Percentiles rank a stretch among this genome's conserved stretches.
These are phyloP conservation scores for Bifiguratus adelaidae DNA, from an alignment of 192 early-diverging fungal species.

Conservation along the genomic window DNA sequence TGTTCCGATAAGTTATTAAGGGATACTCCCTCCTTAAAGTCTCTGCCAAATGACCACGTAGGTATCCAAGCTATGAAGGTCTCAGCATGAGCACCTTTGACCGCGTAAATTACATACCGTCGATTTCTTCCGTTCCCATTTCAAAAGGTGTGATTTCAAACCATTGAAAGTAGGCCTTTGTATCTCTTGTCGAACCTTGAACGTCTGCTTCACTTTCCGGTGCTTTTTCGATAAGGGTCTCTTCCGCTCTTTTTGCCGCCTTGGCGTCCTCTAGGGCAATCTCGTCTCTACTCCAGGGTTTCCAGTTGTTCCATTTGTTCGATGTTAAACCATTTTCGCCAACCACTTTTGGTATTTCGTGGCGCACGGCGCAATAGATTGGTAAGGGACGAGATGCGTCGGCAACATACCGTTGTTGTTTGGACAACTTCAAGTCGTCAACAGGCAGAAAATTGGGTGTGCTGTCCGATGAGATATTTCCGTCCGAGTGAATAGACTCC, in stretches of 20 bases:
- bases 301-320: no score
- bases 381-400: slow-evolving; percentile 59
- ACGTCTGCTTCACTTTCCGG: no score
- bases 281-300: no score
- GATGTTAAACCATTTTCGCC: no score
- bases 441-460: slow-evolving; percentile 4
- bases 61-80: slow-evolving; percentile 65
- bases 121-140: slow-evolving; percentile 65
- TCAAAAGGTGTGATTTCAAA: slow-evolving; percentile 78
- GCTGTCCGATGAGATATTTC: slow-evolving; percentile 21
- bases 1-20: slow-evolving; percentile 54
- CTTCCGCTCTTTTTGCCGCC: background rate
- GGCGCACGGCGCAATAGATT: slow-evolving; percentile 65
- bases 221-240: slow-evolving; percentile 1
- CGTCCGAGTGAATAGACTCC: slow-evolving; percentile 21
- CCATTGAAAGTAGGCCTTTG: slow-evolving; percentile 58
- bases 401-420: slow-evolving; percentile 38
- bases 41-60: slow-evolving; percentile 67
- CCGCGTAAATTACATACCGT: slow-evolving; percentile 31
- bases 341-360: slow-evolving; percentile 38
- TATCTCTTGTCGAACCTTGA: background rate
- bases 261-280: background rate
- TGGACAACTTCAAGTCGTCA: slow-evolving; percentile 40
- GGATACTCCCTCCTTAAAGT: slow-evolving; percentile 49
- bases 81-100: no score